phyloP scores from a whole-genome alignment of 345 rosid species.

The Rhodomyrtus tomentosa region DNA sequence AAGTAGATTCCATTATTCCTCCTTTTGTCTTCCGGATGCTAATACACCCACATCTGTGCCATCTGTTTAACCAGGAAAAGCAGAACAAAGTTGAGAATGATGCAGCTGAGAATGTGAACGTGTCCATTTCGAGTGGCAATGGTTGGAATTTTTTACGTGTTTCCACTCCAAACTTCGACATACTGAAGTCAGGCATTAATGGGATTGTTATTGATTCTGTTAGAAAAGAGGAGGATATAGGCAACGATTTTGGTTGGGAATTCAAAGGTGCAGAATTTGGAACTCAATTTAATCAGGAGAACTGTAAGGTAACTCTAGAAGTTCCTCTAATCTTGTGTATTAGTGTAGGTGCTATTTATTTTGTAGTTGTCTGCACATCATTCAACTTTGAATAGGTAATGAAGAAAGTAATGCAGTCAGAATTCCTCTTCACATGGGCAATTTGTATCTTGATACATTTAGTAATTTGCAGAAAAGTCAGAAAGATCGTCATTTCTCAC shows the following conservation, averaged over 20 bases:
- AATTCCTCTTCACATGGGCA: neutral
- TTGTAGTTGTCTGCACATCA: too few species aligned
- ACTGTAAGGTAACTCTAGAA: neutral
- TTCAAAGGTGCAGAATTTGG: conserved; percentile 1
- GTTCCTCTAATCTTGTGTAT: neutral
- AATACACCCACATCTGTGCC: neutral
- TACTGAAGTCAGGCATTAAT: conserved; percentile 5
- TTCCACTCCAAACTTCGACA: conserved; percentile 3
- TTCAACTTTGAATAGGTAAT: neutral
- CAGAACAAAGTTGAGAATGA: neutral
- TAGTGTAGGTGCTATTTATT: neutral
- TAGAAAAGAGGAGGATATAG: conserved; percentile 10
- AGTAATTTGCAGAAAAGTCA: neutral
- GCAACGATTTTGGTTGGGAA: conserved; percentile 12
- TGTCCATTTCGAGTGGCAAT: conserved; percentile 6
- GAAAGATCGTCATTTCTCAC: neutral
- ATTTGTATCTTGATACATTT: neutral
- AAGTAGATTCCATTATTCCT: neutral
- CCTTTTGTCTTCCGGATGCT: neutral
- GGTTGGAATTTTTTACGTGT: conserved; percentile 2
- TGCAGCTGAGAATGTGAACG: neutral
- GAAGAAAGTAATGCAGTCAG: neutral
- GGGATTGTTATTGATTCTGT: conserved; percentile 7
- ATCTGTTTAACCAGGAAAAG: conserved; percentile 1
- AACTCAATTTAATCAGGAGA: neutral